A percentile compares a stretch with the other conserved stretches of the same genome.
Evolutionary conservation across 1,284 basidiomycete species (phyloP).

Genomic region (Melampsora americana): DNA sequence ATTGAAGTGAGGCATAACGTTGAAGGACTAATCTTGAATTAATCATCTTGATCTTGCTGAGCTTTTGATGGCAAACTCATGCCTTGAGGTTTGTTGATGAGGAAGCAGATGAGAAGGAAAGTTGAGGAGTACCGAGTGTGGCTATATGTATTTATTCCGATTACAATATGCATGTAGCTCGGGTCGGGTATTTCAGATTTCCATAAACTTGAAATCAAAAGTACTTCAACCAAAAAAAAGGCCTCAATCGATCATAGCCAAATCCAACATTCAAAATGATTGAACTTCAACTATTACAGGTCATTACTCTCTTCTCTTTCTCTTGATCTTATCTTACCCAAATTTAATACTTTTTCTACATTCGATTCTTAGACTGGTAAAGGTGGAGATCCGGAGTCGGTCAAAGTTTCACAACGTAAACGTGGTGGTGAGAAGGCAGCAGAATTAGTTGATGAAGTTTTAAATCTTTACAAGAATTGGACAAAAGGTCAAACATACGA

Average conservation of each 20-base stretch:
- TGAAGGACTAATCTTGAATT: too few species aligned
- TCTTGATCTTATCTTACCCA: not conserved
- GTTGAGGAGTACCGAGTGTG: not conserved
- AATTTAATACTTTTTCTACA: not conserved
- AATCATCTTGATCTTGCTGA: too few species aligned
- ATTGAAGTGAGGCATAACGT: too few species aligned
- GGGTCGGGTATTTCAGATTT: too few species aligned
- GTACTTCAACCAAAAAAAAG: not conserved
- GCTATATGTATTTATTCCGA: too few species aligned
- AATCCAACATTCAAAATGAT: conserved; percentile 25
- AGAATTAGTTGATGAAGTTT: conserved; percentile 88
- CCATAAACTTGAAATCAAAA: not conserved
- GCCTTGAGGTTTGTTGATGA: not conserved
- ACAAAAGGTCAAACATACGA: conserved; percentile 57
- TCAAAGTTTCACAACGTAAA: conserved; percentile 87
- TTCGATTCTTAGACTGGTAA: conserved; percentile 47
- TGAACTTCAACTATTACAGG: conserved; percentile 40
- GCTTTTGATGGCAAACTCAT: not conserved
- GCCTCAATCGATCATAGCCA: not conserved
- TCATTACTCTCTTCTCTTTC: not conserved
- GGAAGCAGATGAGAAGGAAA: too few species aligned
- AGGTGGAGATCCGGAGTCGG: conserved; percentile 89
- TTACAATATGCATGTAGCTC: too few species aligned
- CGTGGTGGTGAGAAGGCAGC: conserved; percentile 67
- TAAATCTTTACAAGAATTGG: conserved; percentile 88